phyloP scores from a whole-genome alignment of 441 rosid genomes.

The Jatropha podagrica region DNA sequence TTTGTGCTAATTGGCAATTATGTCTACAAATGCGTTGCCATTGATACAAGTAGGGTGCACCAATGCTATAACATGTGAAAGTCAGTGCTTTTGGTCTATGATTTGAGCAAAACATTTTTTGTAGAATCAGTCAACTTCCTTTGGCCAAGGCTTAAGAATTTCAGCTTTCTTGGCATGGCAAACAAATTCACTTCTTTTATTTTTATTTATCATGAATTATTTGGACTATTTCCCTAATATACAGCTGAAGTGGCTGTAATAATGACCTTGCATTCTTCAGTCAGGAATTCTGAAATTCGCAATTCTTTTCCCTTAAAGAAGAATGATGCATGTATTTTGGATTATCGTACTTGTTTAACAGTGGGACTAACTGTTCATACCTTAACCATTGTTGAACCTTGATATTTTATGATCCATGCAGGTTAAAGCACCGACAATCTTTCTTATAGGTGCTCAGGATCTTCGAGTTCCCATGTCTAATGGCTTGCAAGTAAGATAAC shows the following conservation, averaged over 20 bases:
- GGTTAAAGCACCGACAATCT: constrained; percentile 89
- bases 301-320: not conserved
- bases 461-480: constrained; percentile 87
- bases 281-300: not conserved
- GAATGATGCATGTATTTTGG: not conserved
- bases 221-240: too few relatives aligned
- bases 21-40: too few relatives aligned
- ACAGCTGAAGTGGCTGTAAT: not conserved
- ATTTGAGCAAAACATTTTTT: too few relatives aligned
- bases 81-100: too few relatives aligned
- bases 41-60: too few relatives aligned
- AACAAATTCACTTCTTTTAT: too few relatives aligned
- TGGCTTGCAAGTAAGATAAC: constrained; percentile 69
- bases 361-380: not conserved
- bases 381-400: not conserved
- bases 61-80: too few relatives aligned
- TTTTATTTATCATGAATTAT: too few relatives aligned
- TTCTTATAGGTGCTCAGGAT: constrained; percentile 83
- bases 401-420: constrained; percentile 27
- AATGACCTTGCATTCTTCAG: not conserved
- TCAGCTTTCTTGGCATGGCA: too few relatives aligned
- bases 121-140: too few relatives aligned
- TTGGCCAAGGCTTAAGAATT: too few relatives aligned
- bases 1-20: too few relatives aligned
- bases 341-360: not conserved